Percentiles rank a stretch among this genome's conserved stretches.
phyloP scores from a whole-genome alignment of 768 basidiomycete species.

The Boletus reticulatus region DNA sequence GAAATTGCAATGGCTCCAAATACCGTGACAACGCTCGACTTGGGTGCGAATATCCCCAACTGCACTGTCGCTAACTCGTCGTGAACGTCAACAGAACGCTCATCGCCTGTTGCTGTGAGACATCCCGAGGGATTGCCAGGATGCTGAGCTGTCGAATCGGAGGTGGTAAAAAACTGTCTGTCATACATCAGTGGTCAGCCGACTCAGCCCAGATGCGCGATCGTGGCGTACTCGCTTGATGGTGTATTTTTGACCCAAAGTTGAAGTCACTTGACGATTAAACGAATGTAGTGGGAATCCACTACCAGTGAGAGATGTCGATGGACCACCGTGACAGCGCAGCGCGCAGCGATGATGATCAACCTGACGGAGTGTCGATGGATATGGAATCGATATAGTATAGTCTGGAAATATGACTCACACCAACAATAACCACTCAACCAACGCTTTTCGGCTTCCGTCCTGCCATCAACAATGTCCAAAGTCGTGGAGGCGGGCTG shows the following conservation, averaged over 20 bases:
- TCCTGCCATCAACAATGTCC: conserved; percentile 6
- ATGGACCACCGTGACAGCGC: too few species aligned
- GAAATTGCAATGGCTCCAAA: neutral
- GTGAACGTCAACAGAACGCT: neutral
- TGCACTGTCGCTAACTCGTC: neutral
- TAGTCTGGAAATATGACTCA: neutral
- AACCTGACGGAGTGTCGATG: too few species aligned
- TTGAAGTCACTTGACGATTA: neutral
- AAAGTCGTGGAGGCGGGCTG: conserved; percentile 37
- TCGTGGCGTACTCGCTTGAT: neutral
- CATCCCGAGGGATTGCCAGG: neutral
- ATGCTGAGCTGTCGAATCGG: neutral
- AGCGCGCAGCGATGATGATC: neutral
- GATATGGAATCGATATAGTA: too few species aligned
- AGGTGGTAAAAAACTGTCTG: neutral
- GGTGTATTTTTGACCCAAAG: neutral
- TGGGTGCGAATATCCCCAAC: neutral
- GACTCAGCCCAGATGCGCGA: neutral
- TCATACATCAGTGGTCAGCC: neutral
- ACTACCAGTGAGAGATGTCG: neutral
- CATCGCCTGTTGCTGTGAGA: neutral
- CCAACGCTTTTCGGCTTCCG: neutral
- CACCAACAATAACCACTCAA: neutral
- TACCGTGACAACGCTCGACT: neutral
- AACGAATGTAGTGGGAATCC: neutral